Evolutionary conservation across 768 basidiomycete species (phyloP).

Genomic region (Mycena galericulata): DNA sequence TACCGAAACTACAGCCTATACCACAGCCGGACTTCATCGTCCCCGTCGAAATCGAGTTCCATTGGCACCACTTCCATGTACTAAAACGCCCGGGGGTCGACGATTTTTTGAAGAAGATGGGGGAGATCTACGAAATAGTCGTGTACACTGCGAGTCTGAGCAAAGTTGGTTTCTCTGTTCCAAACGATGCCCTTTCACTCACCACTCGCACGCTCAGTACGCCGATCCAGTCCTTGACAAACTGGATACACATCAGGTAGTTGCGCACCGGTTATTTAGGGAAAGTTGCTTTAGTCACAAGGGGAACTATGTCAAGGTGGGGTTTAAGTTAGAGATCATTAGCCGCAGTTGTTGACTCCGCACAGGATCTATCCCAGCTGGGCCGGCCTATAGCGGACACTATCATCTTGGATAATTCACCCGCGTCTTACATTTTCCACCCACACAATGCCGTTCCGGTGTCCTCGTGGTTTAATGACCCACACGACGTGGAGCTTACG

Average conservation of each 20-base stretch:
- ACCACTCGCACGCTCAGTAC: conserved; percentile 67
- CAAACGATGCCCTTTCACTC: conserved; percentile 21
- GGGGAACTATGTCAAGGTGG: conserved; percentile 98
- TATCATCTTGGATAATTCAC: conserved; percentile 99
- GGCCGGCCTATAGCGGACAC: conserved; percentile 94
- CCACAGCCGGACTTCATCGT: conserved; percentile 97
- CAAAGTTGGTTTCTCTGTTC: conserved; percentile 71
- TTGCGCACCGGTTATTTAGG: conserved; percentile 93
- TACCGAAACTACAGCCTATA: conserved; percentile 78
- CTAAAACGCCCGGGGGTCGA: conserved; percentile 99
- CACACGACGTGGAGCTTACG: conserved; percentile 97
- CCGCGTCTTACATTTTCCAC: conserved; percentile 99
- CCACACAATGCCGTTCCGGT: conserved; percentile 99
- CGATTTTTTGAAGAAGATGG: conserved; percentile 97
- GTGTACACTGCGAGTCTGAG: conserved; percentile 98
- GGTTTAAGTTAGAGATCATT: conserved; percentile 30
- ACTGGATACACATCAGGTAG: conserved; percentile 91
- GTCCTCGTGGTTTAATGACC: conserved; percentile 99
- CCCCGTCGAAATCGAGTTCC: conserved; percentile 98
- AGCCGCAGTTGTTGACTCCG: neutral
- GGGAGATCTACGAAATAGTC: conserved; percentile 97
- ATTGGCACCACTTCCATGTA: conserved; percentile 99
- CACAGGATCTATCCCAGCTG: conserved; percentile 94
- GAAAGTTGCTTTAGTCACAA: conserved; percentile 99
- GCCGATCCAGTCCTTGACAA: conserved; percentile 99